Base-by-base conservation (phyloP, 177 flowering plant species). In the Vitis hybrid region DNA sequence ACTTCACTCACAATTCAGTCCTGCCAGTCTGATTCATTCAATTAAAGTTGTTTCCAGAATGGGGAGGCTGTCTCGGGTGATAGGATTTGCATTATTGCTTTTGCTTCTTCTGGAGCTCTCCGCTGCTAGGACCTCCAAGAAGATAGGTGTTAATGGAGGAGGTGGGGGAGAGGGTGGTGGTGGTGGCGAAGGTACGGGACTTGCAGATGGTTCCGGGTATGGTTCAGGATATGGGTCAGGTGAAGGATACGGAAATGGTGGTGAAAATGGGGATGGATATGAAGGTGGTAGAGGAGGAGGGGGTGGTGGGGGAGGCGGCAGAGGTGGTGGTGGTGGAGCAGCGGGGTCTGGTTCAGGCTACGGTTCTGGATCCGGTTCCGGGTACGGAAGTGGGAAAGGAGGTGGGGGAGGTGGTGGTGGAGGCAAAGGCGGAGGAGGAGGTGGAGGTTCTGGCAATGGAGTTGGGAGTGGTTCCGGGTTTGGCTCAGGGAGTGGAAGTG, bases 331-430 rank as follows among this genome's bases (percentile, higher is more conserved):
- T 3, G 79, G 82, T 4, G 69, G 74, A 3, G 79, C 2, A 24
- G 21, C 11, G 81, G 84, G 82, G 1, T 62, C 57, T 52, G 81
- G 80, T 1, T 64, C 67, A 1, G 81, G 81, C 82, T 10, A 66
- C 71, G 15, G 49, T 67, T 4, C 27, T 30, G 82, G 79, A 0
- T 24, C 27, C 27, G 63, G 67, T 1, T 24, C 27, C 13, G 84
- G 84, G 9, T 14, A 64, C 40, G 76, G 83, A 58, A n/a, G 67
- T 14, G 72, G 76, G 13, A 67, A 71, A 46, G 71, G 72, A 51
- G 71, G 75, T 12, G 72, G 73, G 18, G 70, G 70, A 3, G 71
- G 78, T 4, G 74, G 60, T 4, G 48, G 67, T 6, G 68, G 67
- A 1, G 48, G 55, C 11, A 69, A 55, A 13, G 49, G 67, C 10